Conservation (phyloP, 1,284 basidiomycete species). For the Meira nashicola region DNA sequence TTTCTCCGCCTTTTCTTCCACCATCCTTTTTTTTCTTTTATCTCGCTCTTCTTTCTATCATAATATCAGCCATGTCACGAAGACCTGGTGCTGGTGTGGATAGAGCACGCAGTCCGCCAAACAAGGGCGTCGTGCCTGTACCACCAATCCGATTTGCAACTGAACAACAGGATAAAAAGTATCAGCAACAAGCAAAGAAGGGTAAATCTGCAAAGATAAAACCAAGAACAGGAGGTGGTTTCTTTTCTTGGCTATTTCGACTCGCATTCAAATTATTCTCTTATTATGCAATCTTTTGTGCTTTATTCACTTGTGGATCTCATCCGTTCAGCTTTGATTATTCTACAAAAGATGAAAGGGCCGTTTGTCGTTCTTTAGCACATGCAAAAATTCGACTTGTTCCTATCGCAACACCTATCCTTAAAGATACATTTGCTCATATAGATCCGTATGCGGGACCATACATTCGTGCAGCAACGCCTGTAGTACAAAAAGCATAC, state of each 20-base stretch:
- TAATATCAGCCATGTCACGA: no score
- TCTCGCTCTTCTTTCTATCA: no score
- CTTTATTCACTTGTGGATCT: conserved; percentile 43
- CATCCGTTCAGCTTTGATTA: conserved; percentile 42
- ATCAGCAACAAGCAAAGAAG: not conserved
- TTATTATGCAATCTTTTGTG: conserved; percentile 13
- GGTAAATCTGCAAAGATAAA: not conserved
- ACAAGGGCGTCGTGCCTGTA: not conserved
- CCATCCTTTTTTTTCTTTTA: no score
- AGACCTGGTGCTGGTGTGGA: no score
- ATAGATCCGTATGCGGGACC: conserved; percentile 44
- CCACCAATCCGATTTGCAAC: not conserved
- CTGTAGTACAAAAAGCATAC: conserved; percentile 25
- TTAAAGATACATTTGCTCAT: conserved; percentile 21
- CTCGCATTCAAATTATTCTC: conserved; percentile 22
- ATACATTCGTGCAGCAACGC: conserved; percentile 25
- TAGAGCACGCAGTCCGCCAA: no score
- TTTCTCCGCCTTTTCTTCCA: no score
- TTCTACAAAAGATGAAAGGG: conserved; percentile 31
- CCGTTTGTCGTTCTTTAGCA: conserved; percentile 42
- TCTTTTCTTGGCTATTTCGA: conserved; percentile 24
- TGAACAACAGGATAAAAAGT: not conserved
- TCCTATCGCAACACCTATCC: conserved; percentile 33
- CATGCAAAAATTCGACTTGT: conserved; percentile 35
- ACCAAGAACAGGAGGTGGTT: conserved; percentile 13